Conservation (phyloP, 1,284 basidiomycete species). For the Golubevia pallescens region DNA sequence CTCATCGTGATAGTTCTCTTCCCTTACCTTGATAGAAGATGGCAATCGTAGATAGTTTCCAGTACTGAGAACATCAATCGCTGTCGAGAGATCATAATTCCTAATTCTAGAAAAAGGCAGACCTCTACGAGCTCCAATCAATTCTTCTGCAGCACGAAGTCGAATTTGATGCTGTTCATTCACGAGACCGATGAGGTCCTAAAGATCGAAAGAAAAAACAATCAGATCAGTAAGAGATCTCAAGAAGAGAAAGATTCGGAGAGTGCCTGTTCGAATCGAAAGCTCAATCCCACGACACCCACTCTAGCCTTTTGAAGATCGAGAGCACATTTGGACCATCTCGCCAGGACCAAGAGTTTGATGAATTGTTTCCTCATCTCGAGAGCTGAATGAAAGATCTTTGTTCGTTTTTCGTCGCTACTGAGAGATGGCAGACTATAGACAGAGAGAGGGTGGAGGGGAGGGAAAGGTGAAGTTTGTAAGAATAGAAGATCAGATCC, state of each 20-base stretch:
- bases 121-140: not conserved
- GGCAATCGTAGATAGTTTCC: conserved; percentile 82
- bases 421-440: conserved; percentile 80
- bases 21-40: conserved; percentile 74
- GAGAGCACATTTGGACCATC: conserved; percentile 40
- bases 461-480: not conserved
- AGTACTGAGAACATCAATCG: conserved; percentile 81
- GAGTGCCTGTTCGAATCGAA: too few species aligned
- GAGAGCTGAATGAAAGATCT: conserved; percentile 83
- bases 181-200: conserved; percentile 46
- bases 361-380: conserved; percentile 86
- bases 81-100: conserved; percentile 87
- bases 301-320: conserved; percentile 12
- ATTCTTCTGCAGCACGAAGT: not conserved
- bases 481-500: not conserved
- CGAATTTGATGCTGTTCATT: conserved; percentile 22
- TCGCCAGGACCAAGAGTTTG: conserved; percentile 72
- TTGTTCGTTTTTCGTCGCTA: conserved; percentile 79
- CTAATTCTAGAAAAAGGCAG: conserved; percentile 70
- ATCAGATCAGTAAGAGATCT: too few species aligned
- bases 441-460: conserved; percentile 9
- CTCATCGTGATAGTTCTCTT: not conserved
- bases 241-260: too few species aligned
- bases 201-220: conserved; percentile 2
- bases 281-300: conserved; percentile 4